A percentile compares a stretch with the other conserved stretches of the same genome.
Evolutionary conservation across 768 basidiomycete species (phyloP).

Genomic region (Boletus reticuloceps): DNA sequence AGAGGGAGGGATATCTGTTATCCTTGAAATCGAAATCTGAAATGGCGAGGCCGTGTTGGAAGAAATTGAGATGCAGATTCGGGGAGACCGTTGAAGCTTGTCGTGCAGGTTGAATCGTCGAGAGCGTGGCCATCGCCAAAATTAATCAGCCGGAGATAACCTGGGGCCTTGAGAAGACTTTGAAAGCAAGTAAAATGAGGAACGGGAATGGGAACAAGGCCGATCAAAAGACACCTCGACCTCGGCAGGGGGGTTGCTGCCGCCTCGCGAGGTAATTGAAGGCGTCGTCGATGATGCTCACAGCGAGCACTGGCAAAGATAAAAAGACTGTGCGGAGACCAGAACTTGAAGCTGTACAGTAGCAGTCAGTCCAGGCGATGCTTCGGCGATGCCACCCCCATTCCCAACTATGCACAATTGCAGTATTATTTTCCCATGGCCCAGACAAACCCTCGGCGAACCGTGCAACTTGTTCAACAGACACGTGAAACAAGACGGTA

Average conservation of each 20-base stretch:
- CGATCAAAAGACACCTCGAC: constrained; percentile 1
- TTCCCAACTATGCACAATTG: constrained; percentile 16
- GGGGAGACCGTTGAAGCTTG: constrained; percentile 37
- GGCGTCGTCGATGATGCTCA: not conserved
- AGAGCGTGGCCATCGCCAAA: constrained; percentile 42
- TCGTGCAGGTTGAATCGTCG: constrained; percentile 47
- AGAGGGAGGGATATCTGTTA: constrained; percentile 50
- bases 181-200: constrained; percentile 4
- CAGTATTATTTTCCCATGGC: constrained; percentile 23
- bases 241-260: not conserved
- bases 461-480: too few species aligned
- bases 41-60: constrained; percentile 52
- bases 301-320: not conserved
- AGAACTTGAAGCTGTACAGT: constrained; percentile 4
- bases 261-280: not conserved
- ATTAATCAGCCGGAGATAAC: constrained; percentile 22
- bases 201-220: constrained; percentile 5
- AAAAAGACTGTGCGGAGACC: not conserved
- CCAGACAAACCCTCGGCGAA: too few species aligned
- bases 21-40: constrained; percentile 63
- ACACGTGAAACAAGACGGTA: too few species aligned
- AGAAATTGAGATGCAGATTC: constrained; percentile 39
- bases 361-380: constrained; percentile 13
- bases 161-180: constrained; percentile 11
- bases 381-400: constrained; percentile 13